Conservation (phyloP, 495 filamentous ascomycete species). For the Peziza echinospora region DNA sequence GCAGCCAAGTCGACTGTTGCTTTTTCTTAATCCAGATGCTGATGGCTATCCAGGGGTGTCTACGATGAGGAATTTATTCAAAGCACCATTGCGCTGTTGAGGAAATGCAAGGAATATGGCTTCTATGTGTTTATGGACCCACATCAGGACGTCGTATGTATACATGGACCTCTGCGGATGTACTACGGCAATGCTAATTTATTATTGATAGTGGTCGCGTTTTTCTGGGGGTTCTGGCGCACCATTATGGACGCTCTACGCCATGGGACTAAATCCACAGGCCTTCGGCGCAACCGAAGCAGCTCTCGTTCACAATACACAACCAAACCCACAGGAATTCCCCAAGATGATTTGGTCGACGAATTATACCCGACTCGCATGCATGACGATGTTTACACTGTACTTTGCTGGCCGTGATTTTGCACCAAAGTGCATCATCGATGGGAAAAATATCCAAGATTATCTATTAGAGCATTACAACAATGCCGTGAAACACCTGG, state of each 20-base stretch:
- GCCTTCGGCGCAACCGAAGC: constrained; percentile 73
- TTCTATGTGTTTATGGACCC: constrained; percentile 97
- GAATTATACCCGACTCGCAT: constrained; percentile 61
- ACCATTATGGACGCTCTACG: constrained; percentile 94
- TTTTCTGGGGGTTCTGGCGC: constrained; percentile 88
- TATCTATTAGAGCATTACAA: constrained; percentile 81
- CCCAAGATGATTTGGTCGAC: constrained; percentile 99
- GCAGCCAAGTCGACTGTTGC: neutral
- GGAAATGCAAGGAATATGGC: constrained; percentile 67
- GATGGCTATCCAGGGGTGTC: constrained; percentile 28
- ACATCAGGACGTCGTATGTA: constrained; percentile 81
- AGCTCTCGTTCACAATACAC: constrained; percentile 85
- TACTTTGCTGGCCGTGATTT: constrained; percentile 76
- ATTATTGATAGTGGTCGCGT: constrained; percentile 55
- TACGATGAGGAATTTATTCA: constrained; percentile 91
- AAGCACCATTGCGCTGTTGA: constrained; percentile 66
- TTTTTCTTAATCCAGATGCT: neutral
- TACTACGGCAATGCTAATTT: constrained; percentile 1
- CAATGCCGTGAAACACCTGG: constrained; percentile 54
- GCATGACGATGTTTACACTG: constrained; percentile 50
- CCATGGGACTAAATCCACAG: constrained; percentile 68
- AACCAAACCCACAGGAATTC: constrained; percentile 63
- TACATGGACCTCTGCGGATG: constrained; percentile 3
- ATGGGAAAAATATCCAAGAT: constrained; percentile 90
- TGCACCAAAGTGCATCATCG: constrained; percentile 84